Base-by-base conservation (phyloP, 1,284 basidiomycete species). In the Ganoderma lingzhi region DNA sequence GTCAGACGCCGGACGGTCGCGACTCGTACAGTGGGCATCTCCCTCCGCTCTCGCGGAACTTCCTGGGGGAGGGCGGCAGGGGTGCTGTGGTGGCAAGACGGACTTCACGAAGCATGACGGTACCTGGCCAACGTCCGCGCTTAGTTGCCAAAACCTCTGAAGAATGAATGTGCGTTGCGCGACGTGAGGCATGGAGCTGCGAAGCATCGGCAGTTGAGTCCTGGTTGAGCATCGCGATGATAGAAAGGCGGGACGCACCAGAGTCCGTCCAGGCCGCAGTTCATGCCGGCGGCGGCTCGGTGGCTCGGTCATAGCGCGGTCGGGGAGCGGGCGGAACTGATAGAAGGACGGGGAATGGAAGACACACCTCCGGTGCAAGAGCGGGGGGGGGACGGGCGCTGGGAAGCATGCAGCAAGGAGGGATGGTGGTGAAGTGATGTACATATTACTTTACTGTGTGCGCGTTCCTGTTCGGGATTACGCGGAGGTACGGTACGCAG, bases 361-460 rank as follows among this genome's bases (percentile, higher is more conserved):
- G 48, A 30, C 48, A 28, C 9, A 53, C 48, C 48, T 28, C 48
- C 23, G 12, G 48, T 10, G 23, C 19, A 10, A 39, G 56, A 32
- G 14, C 4, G 15, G 56, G 35, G 9, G 39, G 56, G 35, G 8
- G 8, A 35, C 23, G 23, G 23, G 23, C 23, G 23, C 23, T 35
- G 35, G 9, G 6, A 39, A 4, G 6, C 56, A n/a, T 23, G 32
- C 32, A 37, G 17, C 9, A 35, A 5, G 35, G 1, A 35, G 8
- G 56, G 56, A 59, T 39, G 39, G 39, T 6, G 59, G 19, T 28
- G 39, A 41, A 30, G 10, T 61, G 19, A 41, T 61, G n/a, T 61
- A 61, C 59, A 61, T 23, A 61, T 61, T 61, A 61, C 30, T 61
- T 28, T 28, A n/a, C 10, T 12, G n/a, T 44, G 23, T 53, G 23